Percentiles rank a stretch among this genome's conserved stretches.
These are phyloP conservation scores for Sparassis latifolia DNA, from an alignment of 1,284 basidiomycete genomes.

Conservation along the genomic window DNA sequence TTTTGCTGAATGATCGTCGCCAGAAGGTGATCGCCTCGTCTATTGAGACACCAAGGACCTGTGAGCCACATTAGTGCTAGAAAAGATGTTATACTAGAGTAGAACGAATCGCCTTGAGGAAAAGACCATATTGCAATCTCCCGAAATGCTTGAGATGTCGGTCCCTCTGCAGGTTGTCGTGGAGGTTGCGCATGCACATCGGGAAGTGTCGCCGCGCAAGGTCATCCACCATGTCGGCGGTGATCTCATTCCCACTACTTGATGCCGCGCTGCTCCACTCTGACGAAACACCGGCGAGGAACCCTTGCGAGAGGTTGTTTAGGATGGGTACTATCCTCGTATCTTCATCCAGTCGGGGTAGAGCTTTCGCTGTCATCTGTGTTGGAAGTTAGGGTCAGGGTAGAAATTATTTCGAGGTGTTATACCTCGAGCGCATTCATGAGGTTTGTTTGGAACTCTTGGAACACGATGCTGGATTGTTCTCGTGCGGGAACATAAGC, in stretches of 20 bases:
- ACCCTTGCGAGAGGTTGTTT: conserved; percentile 90
- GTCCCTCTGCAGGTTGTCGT: conserved; percentile 73
- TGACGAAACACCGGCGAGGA: conserved; percentile 85
- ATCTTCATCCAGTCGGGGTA: conserved; percentile 96
- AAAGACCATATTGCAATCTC: conserved; percentile 88
- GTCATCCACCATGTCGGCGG: conserved; percentile 91
- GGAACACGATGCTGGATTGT: conserved; percentile 83
- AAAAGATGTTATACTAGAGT: neutral
- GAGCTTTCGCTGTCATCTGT: conserved; percentile 81
- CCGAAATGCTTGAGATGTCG: conserved; percentile 93
- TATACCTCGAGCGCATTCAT: conserved; percentile 76
- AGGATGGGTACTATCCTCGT: conserved; percentile 88
- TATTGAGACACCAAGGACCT: conserved; percentile 91
- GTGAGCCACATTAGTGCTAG: conserved; percentile 5
- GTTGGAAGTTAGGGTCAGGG: conserved; percentile 6
- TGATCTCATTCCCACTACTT: conserved; percentile 60
- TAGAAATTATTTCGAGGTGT: conserved; percentile 1
- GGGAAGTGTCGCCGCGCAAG: conserved; percentile 90
- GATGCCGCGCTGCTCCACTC: conserved; percentile 65
- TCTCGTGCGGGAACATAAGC: conserved; percentile 86
- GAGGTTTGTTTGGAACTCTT: conserved; percentile 81
- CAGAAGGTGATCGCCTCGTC: conserved; percentile 96
- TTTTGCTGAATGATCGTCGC: conserved; percentile 78
- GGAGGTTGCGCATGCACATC: conserved; percentile 91
- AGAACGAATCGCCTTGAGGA: conserved; percentile 77